A percentile compares a stretch with the other conserved stretches of the same genome.
phyloP scores from a whole-genome alignment of 1,139 yeast species.

The Saccharomyces pastorianus region DNA sequence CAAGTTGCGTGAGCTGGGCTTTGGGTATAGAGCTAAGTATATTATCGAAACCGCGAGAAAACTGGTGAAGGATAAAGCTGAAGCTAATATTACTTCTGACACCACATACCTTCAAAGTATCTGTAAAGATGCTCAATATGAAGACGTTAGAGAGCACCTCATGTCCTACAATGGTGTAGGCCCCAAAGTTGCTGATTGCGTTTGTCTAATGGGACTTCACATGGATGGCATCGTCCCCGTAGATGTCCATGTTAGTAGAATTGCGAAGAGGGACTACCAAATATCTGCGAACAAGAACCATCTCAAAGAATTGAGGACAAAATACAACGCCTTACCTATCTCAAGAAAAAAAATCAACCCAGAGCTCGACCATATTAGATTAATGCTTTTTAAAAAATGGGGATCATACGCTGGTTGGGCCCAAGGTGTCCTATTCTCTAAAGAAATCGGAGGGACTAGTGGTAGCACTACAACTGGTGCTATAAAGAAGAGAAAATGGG shows the following conservation, averaged over 20 bases:
- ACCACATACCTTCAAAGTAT: slow-evolving; percentile 17
- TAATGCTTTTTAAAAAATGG: slow-evolving; percentile 61
- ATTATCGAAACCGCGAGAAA: slow-evolving; percentile 67
- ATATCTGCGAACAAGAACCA: slow-evolving; percentile 35
- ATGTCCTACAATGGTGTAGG: slow-evolving; percentile 82
- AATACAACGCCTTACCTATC: slow-evolving; percentile 23
- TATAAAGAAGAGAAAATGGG: slow-evolving; percentile 18
- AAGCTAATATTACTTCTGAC: slow-evolving; percentile 24
- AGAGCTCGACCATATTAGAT: slow-evolving; percentile 44
- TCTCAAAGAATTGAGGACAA: slow-evolving; percentile 27
- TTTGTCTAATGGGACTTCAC: slow-evolving; percentile 82
- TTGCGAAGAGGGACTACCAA: slow-evolving; percentile 75
- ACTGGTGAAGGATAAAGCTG: slow-evolving; percentile 31
- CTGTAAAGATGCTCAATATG: slow-evolving; percentile 13
- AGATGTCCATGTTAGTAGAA: slow-evolving; percentile 93
- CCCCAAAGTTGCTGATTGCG: slow-evolving; percentile 96
- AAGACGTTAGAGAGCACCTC: slow-evolving; percentile 56
- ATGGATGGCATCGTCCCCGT: slow-evolving; percentile 88
- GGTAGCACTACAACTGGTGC: slow-evolving; percentile 31
- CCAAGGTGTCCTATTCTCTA: slow-evolving; percentile 81
- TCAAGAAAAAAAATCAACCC: slow-evolving; percentile 49
- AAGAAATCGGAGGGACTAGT: slow-evolving; percentile 60
- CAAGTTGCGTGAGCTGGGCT: slow-evolving; percentile 42
- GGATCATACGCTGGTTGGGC: slow-evolving; percentile 98
- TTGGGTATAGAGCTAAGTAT: slow-evolving; percentile 90